Evolutionary conservation across 2,329 filamentous ascomycete species (phyloP).

Genomic region (Calonectria crousiana): DNA sequence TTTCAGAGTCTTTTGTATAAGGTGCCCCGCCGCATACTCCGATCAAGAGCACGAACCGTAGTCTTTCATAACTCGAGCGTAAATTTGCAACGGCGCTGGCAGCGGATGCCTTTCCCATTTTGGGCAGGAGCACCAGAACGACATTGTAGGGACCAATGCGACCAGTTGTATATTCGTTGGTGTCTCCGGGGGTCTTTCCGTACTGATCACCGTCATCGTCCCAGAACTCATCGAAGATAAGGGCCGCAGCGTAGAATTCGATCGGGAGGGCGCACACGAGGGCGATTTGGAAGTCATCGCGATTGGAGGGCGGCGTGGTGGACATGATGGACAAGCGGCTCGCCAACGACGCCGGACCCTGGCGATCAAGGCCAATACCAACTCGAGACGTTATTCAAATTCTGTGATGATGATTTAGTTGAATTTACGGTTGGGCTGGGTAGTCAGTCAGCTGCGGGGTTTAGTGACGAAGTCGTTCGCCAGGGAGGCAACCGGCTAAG

Average conservation of each 20-base stretch:
- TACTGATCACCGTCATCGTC: constrained; percentile 2
- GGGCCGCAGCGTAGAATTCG: neutral
- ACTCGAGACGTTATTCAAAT: neutral
- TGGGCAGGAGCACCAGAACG: constrained; percentile 40
- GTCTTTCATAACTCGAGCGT: constrained; percentile 46
- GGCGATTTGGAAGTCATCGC: neutral
- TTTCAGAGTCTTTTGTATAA: constrained; percentile 26
- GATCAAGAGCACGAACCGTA: constrained; percentile 51
- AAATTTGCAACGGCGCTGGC: constrained; percentile 43
- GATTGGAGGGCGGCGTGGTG: neutral
- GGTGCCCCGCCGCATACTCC: constrained; percentile 55
- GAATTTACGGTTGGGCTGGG: neutral
- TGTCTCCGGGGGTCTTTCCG: constrained; percentile 14
- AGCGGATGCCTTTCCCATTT: constrained; percentile 46
- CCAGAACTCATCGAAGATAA: constrained; percentile 10
- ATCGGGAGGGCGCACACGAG: neutral
- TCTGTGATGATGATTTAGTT: neutral
- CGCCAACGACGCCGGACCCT: neutral
- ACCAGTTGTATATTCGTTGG: constrained; percentile 40
- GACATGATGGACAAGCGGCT: neutral
- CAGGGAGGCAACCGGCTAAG: neutral
- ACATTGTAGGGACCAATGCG: constrained; percentile 43
- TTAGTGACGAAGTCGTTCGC: neutral
- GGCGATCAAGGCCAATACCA: neutral
- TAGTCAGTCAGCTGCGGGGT: neutral